A percentile compares a stretch with the other conserved stretches of the same genome.
Evolutionary conservation across 2,329 filamentous ascomycete genomes (phyloP).

Genomic region (Biscogniauxia marginata): DNA sequence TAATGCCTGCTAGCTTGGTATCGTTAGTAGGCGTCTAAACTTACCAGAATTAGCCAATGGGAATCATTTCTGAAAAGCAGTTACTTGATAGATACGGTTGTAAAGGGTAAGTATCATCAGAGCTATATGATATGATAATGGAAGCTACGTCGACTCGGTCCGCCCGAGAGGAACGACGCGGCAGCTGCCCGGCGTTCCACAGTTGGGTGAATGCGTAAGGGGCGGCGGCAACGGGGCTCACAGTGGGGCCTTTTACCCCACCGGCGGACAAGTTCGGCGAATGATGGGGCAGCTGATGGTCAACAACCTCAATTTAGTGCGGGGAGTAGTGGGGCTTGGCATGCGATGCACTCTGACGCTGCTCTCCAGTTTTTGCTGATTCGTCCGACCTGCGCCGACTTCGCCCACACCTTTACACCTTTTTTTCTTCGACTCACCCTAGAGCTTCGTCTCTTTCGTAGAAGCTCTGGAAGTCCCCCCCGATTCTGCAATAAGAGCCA

Average conservation of each 20-base stretch:
- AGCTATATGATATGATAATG: too few relatives aligned
- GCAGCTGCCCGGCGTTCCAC: too few relatives aligned
- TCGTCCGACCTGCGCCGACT: slow-evolving; percentile 16
- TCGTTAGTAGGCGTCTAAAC: too few relatives aligned
- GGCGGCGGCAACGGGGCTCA: neutral
- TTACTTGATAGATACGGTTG: too few relatives aligned
- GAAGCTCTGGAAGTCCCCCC: neutral
- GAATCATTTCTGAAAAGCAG: too few relatives aligned
- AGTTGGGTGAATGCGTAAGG: too few relatives aligned
- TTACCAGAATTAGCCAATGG: too few relatives aligned
- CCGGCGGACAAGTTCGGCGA: neutral
- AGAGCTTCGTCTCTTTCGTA: neutral
- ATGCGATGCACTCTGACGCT: neutral
- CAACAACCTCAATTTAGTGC: slow-evolving; percentile 11
- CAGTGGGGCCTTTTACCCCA: neutral
- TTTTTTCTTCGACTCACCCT: neutral
- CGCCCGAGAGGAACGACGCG: too few relatives aligned
- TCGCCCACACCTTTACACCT: slow-evolving; percentile 20
- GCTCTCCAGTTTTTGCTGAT: neutral
- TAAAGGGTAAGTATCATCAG: too few relatives aligned
- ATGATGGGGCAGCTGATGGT: slow-evolving; percentile 7
- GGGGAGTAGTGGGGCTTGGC: neutral
- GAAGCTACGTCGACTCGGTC: neutral
- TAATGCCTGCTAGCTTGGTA: too few relatives aligned
- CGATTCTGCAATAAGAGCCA: neutral